These are phyloP conservation scores for Mortierella polycephala DNA, from an alignment of 371 early-diverging fungal genomes.

Conservation along the genomic window DNA sequence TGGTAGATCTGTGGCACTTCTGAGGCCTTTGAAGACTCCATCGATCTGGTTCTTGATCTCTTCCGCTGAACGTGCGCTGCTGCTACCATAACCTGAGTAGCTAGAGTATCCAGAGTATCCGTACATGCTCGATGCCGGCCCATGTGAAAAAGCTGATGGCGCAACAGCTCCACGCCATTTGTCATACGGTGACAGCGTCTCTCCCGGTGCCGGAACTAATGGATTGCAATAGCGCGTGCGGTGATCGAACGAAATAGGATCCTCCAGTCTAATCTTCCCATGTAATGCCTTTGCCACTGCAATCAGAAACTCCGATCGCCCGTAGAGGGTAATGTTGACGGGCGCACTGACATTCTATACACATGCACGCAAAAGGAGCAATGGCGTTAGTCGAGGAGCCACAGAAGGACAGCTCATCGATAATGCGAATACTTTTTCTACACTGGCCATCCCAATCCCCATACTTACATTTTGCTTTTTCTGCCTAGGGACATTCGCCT, in stretches of 20 bases:
- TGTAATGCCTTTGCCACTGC: conserved; percentile 40
- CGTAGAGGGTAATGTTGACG: conserved; percentile 49
- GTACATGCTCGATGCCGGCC: background rate
- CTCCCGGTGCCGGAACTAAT: conserved; percentile 40
- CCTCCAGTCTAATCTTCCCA: conserved; percentile 39
- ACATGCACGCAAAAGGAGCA: background rate
- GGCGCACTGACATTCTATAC: conserved; percentile 52
- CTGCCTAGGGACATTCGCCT: conserved; percentile 45
- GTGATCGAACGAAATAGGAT: conserved; percentile 48
- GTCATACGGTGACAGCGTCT: conserved; percentile 44
- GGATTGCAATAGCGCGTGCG: conserved; percentile 44
- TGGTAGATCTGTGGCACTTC: conserved; percentile 62
- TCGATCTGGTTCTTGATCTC: conserved; percentile 67
- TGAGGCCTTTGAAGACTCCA: conserved; percentile 63
- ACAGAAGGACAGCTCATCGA: background rate
- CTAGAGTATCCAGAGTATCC: conserved; percentile 31
- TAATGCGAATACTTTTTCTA: background rate
- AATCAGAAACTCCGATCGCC: conserved; percentile 32
- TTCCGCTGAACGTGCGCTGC: conserved; percentile 42
- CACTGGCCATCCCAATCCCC: too few relatives aligned
- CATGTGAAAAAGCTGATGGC: conserved; percentile 10
- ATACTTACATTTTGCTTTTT: conserved; percentile 37
- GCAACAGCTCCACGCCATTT: conserved; percentile 32
- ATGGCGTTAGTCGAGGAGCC: background rate
- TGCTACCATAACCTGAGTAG: conserved; percentile 11